Conservation (phyloP, 306 rosid genomes). For the Begonia peltatifolia region DNA sequence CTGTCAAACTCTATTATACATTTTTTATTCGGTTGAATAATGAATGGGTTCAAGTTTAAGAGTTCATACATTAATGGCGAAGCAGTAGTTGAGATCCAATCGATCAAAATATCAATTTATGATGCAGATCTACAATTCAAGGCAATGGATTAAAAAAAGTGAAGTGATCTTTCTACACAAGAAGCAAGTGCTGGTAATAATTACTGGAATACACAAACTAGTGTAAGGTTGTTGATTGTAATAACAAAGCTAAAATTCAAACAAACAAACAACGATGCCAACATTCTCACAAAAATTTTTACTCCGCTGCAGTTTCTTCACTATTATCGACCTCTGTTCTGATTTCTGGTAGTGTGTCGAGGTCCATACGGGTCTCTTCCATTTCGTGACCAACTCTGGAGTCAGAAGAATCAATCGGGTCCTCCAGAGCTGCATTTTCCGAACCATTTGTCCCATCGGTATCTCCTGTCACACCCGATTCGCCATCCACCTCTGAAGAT, state of each 20-base stretch:
- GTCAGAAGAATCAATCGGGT: constrained; percentile 58
- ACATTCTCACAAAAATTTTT: constrained; percentile 7
- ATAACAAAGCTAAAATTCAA: constrained; percentile 1
- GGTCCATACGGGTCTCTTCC: constrained; percentile 39
- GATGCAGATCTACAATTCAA: too few relatives aligned
- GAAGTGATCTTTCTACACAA: too few relatives aligned
- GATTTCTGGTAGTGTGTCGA: constrained; percentile 52
- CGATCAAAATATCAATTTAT: too few relatives aligned
- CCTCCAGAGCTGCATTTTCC: constrained; percentile 31
- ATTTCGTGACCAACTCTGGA: constrained; percentile 25
- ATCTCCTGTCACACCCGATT: constrained; percentile 16
- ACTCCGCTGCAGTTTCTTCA: constrained; percentile 58
- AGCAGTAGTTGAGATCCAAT: too few relatives aligned
- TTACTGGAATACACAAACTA: too few relatives aligned
- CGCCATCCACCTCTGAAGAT: constrained; percentile 14
- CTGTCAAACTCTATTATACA: too few relatives aligned
- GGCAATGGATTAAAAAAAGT: too few relatives aligned
- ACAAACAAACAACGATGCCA: constrained; percentile 10
- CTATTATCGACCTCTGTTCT: constrained; percentile 32
- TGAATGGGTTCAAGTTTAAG: too few relatives aligned
- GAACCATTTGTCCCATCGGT: constrained; percentile 22
- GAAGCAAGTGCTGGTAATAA: too few relatives aligned
- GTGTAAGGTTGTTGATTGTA: too few relatives aligned
- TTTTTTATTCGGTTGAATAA: too few relatives aligned
- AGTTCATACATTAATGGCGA: too few relatives aligned